A percentile compares a stretch with the other conserved stretches of the same genome.
Conservation (phyloP, 768 basidiomycete species). For the Rhodocollybia butyracea region DNA sequence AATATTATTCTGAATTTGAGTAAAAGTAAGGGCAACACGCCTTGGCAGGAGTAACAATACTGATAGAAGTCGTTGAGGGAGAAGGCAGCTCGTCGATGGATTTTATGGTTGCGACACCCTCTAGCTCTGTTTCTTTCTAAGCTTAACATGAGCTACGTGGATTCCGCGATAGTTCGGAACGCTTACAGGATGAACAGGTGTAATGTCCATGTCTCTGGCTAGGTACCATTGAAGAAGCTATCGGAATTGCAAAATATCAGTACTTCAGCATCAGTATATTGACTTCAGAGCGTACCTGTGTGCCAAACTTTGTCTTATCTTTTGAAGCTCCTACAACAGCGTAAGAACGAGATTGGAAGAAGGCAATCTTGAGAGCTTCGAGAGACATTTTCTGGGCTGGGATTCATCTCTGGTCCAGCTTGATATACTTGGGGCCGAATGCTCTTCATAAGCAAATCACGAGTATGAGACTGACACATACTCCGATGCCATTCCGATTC, state of each 20-base stretch:
- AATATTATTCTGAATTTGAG: neutral
- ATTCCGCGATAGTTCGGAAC: neutral
- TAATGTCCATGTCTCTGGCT: constrained; percentile 51
- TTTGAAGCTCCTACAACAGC: constrained; percentile 86
- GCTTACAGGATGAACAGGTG: constrained; percentile 74
- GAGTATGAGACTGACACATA: neutral
- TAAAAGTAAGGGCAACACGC: constrained; percentile 28
- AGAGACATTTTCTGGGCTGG: constrained; percentile 19
- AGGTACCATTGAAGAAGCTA: constrained; percentile 82
- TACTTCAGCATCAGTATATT: neutral
- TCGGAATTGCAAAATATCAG: neutral
- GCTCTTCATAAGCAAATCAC: constrained; percentile 7
- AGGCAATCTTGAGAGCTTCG: constrained; percentile 46
- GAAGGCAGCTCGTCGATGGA: constrained; percentile 53
- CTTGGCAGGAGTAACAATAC: constrained; percentile 76
- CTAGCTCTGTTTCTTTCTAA: constrained; percentile 69
- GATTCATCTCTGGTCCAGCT: constrained; percentile 4
- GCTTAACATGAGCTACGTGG: neutral
- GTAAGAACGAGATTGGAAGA: constrained; percentile 60
- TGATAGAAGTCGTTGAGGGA: constrained; percentile 68
- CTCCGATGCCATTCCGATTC: neutral
- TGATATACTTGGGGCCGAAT: neutral
- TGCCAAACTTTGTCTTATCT: constrained; percentile 75
- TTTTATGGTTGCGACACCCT: constrained; percentile 56
- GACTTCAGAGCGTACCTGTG: constrained; percentile 36